These are phyloP conservation scores for Coemansia aciculifera DNA, from an alignment of 192 early-diverging fungal species.

Conservation along the genomic window DNA sequence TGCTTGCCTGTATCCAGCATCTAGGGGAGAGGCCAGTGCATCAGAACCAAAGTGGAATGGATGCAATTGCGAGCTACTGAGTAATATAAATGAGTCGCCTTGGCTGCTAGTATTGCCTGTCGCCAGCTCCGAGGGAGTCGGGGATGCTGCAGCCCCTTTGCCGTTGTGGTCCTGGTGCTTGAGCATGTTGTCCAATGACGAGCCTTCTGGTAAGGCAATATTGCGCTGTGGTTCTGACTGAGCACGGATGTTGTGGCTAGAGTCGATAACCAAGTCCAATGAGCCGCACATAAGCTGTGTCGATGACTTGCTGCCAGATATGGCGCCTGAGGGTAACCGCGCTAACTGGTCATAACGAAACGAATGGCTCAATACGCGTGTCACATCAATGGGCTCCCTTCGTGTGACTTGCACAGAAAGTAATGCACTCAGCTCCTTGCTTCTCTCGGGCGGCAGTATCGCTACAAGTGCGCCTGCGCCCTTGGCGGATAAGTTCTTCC, in stretches of 20 bases:
- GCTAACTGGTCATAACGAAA: conserved; percentile 35
- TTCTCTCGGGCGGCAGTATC: conserved; percentile 27
- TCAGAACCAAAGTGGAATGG: conserved; percentile 11
- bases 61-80: conserved; percentile 47
- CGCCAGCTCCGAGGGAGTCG: background rate
- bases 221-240: background rate
- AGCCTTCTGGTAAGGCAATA: background rate
- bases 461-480: conserved; percentile 25
- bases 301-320: background rate
- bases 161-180: background rate
- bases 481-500: conserved; percentile 13
- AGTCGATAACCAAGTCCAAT: conserved; percentile 30
- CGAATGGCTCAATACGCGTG: conserved; percentile 33
- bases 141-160: background rate
- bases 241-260: background rate
- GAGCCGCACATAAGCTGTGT: conserved; percentile 33
- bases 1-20: background rate
- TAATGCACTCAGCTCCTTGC: conserved; percentile 17
- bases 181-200: background rate
- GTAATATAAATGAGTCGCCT: conserved; percentile 47
- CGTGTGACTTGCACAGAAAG: background rate
- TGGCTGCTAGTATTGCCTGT: conserved; percentile 25
- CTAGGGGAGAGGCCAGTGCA: background rate
- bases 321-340: conserved; percentile 12
- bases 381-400: conserved; percentile 14